phyloP scores from a whole-genome alignment of 208 protist genomes.

The Kentomonas sorsogonicus region DNA sequence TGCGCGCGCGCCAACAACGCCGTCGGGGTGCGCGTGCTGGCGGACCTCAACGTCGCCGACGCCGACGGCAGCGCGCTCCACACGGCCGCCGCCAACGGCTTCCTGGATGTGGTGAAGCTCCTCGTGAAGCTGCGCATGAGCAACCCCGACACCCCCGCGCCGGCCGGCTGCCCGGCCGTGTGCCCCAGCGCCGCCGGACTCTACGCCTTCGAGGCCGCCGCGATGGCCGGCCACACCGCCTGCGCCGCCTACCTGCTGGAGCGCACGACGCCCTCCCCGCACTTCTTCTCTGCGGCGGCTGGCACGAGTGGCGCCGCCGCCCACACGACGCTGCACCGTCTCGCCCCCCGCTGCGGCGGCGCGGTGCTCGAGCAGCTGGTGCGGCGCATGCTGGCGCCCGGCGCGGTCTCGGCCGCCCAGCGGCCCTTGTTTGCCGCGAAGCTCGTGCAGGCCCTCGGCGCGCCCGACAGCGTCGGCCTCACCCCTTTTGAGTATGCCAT shows the following conservation, averaged over 20 bases:
- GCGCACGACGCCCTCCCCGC: slow-evolving; percentile 26
- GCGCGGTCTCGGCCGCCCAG: slow-evolving; percentile 17
- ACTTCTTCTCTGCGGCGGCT: not conserved
- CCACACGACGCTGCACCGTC: slow-evolving; percentile 27
- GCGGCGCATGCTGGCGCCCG: slow-evolving; percentile 23
- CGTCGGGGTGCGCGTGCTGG: slow-evolving; percentile 67
- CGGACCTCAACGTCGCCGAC: slow-evolving; percentile 69
- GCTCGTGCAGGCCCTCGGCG: slow-evolving; percentile 36
- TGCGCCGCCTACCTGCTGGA: slow-evolving; percentile 55
- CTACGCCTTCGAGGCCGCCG: slow-evolving; percentile 67
- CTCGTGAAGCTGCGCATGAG: slow-evolving; percentile 72
- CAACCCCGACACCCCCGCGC: slow-evolving; percentile 21
- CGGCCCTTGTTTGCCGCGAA: no score
- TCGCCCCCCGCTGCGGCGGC: slow-evolving; percentile 38
- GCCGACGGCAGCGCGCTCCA: slow-evolving; percentile 59
- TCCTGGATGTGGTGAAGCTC: slow-evolving; percentile 44
- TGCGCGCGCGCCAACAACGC: slow-evolving; percentile 58
- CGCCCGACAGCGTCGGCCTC: slow-evolving; percentile 37
- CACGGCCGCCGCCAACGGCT: slow-evolving; percentile 45
- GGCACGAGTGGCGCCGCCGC: not conserved
- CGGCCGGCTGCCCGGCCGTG: no score
- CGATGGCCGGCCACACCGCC: slow-evolving; percentile 27
- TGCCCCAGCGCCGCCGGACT: no score
- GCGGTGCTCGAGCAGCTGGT: slow-evolving; percentile 41
- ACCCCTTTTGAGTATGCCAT: slow-evolving; percentile 70